These are phyloP conservation scores for Diaporthe velutina DNA, from an alignment of 2,329 filamentous ascomycete species.

Conservation along the genomic window DNA sequence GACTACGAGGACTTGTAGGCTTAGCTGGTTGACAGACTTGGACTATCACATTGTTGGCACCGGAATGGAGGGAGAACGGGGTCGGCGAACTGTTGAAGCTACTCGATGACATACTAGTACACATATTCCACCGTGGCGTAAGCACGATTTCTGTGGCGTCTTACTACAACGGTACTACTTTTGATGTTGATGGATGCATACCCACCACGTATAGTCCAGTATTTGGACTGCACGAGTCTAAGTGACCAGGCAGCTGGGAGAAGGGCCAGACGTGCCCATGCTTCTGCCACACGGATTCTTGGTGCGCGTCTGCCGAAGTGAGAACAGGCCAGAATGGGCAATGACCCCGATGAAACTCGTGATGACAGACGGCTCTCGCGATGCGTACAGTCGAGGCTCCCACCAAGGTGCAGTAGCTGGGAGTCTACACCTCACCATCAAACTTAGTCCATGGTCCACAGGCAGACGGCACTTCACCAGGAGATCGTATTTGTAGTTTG, in stretches of 20 bases:
- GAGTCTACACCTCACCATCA: constrained; percentile 8
- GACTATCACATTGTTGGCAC: background rate
- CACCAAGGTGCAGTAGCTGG: background rate
- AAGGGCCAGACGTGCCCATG: background rate
- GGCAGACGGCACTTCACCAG: background rate
- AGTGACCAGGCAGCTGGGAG: background rate
- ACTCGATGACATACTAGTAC: constrained; percentile 4
- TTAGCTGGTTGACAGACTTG: background rate
- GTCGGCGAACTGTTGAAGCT: background rate
- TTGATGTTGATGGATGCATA: background rate
- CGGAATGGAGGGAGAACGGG: background rate
- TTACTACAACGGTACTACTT: background rate
- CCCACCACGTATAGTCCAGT: background rate
- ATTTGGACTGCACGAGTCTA: background rate
- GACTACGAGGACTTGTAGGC: constrained; percentile 48
- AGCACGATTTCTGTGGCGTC: background rate
- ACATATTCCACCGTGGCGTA: background rate
- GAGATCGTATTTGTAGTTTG: background rate
- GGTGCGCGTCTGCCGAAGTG: background rate
- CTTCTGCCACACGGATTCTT: background rate
- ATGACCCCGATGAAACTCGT: background rate
- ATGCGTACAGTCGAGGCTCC: background rate
- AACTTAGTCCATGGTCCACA: background rate
- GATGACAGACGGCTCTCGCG: background rate
- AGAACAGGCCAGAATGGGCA: background rate